These are phyloP conservation scores for Lodderomyces parapsilosis DNA, from an alignment of 1,139 yeast species.

Conservation along the genomic window DNA sequence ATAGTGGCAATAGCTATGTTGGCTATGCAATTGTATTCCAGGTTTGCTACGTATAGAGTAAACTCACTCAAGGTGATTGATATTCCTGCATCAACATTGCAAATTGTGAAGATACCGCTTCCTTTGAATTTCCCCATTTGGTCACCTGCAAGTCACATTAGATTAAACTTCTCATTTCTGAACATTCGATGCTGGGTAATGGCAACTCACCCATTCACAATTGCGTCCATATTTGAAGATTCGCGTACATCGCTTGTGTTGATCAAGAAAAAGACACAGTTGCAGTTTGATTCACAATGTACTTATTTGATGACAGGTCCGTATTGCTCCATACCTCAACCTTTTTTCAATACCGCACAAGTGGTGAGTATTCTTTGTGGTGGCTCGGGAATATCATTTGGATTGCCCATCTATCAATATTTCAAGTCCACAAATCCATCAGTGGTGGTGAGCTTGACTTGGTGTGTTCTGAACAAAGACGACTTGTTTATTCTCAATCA, in stretches of 20 bases:
- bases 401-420: constrained; percentile 55
- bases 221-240: constrained; percentile 18
- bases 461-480: constrained; percentile 49
- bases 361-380: constrained; percentile 69
- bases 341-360: constrained; percentile 41
- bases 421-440: constrained; percentile 20
- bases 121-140: constrained; percentile 28
- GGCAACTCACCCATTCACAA: constrained; percentile 45
- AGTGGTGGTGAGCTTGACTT: constrained; percentile 29
- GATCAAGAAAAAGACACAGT: constrained; percentile 22
- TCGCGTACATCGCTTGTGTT: constrained; percentile 20
- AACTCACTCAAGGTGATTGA: constrained; percentile 14
- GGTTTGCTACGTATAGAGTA: constrained; percentile 16
- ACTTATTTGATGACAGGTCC: constrained; percentile 28
- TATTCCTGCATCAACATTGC: constrained; percentile 20
- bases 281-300: constrained; percentile 16
- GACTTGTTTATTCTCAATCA: constrained; percentile 19
- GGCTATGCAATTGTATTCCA: constrained; percentile 23
- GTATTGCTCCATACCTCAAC: constrained; percentile 25
- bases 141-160: constrained; percentile 38
- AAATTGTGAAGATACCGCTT: constrained; percentile 24
- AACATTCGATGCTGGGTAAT: constrained; percentile 23
- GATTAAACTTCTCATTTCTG: constrained; percentile 23
- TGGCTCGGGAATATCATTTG: constrained; percentile 83
- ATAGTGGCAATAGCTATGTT: constrained; percentile 21